Conservation (phyloP, 139 green algal species). For the Penium margaritaceum region DNA sequence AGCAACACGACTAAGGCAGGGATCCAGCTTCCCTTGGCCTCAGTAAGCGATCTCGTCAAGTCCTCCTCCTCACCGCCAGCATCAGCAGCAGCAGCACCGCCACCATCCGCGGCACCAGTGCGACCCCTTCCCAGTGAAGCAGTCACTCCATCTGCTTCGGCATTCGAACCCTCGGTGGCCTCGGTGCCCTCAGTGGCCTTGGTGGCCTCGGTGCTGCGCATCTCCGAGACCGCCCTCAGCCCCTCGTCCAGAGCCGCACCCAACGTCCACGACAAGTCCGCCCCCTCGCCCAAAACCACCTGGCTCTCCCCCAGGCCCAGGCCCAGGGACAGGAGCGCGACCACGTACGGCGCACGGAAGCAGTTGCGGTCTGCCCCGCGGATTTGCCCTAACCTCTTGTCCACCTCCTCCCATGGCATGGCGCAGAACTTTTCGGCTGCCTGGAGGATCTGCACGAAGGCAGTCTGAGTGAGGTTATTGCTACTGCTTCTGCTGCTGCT, state of each 20-base stretch:
- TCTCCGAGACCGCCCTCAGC: no score
- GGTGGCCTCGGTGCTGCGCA: no score
- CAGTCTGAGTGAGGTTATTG: neutral
- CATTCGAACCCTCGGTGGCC: no score
- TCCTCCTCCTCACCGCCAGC: no score
- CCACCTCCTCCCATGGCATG: conserved; percentile 27
- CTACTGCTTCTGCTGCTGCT: neutral
- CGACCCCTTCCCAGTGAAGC: no score
- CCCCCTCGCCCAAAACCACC: conserved; percentile 50
- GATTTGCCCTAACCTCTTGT: conserved; percentile 39
- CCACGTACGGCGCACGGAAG: conserved; percentile 69
- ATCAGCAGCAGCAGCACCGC: no score
- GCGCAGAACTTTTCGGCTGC: conserved; percentile 32
- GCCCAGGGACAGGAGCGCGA: conserved; percentile 59
- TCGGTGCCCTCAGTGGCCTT: no score
- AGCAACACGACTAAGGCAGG: no score
- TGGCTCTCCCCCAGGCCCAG: conserved; percentile 51
- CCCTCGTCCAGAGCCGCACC: conserved; percentile 68
- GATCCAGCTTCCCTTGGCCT: no score
- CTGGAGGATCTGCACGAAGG: neutral
- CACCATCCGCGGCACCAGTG: no score
- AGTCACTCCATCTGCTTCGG: no score
- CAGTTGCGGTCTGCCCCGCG: conserved; percentile 71
- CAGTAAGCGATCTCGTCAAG: no score
- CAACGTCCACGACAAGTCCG: conserved; percentile 61